Percentiles rank a stretch among this genome's conserved stretches.
These are phyloP conservation scores for Lepiota venenata DNA, from an alignment of 768 basidiomycete genomes.

Conservation along the genomic window DNA sequence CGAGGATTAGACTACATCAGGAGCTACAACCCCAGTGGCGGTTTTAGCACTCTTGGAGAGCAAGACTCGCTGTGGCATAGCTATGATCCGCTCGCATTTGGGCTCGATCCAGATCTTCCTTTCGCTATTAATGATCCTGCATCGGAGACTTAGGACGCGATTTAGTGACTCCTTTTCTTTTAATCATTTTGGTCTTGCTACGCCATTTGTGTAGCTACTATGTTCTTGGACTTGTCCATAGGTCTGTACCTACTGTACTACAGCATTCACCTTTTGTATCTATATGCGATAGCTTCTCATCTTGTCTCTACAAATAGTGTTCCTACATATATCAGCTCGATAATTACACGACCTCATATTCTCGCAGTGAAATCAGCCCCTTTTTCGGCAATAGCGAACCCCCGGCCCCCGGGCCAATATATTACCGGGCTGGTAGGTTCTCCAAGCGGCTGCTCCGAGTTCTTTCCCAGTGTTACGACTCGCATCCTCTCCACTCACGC, in stretches of 20 bases:
- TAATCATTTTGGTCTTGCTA: conserved; percentile 4
- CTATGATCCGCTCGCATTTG: conserved; percentile 74
- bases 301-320: not conserved
- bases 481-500: not conserved
- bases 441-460: not conserved
- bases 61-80: conserved; percentile 55
- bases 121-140: conserved; percentile 53
- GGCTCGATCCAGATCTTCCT: conserved; percentile 73
- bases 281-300: not conserved
- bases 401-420: too few relatives aligned
- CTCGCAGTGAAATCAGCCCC: too few relatives aligned
- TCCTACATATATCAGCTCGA: not conserved
- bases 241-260: conserved; percentile 9
- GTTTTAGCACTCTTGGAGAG: conserved; percentile 38
- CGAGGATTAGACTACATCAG: conserved; percentile 81
- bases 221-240: conserved; percentile 7
- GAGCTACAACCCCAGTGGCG: conserved; percentile 58
- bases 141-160: conserved; percentile 33
- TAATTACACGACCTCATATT: too few relatives aligned
- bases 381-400: too few relatives aligned
- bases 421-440: too few relatives aligned
- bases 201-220: not conserved
- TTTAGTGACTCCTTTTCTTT: conserved; percentile 18
- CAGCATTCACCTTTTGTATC: conserved; percentile 1
- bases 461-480: not conserved